Base-by-base conservation (phyloP, 208 protist species). In the Trypanosoma boissoni region DNA sequence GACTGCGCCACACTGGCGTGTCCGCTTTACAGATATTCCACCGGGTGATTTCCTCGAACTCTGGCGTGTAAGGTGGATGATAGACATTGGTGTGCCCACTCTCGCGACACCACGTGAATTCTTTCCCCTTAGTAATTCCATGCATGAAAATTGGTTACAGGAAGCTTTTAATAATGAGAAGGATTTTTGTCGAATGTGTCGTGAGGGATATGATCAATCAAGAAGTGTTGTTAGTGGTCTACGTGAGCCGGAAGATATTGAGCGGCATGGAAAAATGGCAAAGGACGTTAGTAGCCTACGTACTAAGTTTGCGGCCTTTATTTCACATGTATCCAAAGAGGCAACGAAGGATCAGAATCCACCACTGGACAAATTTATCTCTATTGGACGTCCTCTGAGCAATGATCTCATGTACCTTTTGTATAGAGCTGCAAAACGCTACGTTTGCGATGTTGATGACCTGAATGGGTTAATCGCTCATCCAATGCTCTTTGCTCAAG, bases 91-190 rank as follows among this genome's bases (percentile, higher is more conserved):
- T 24, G 57, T 20, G 26, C 63, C 43, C 23, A 44, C 57, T 39
- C 46, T 39, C 3, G 20, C 59, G n/a, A 20, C 16, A 0, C 53
- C 53, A 14, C 39, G 8, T 14, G n/a, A 12, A 1, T 6, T 39
- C 9, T 44, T 27, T 23, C 32, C 41, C 14, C 55, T 71, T 32
- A 81, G 64, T 36, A 84, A 78, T 53, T 63, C 67, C 14, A 48
- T 77, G 45, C 81, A 80, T 31, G 69, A 57, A 2, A 65, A 58
- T 4, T 91, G 77, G 79, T 39, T 74, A 46, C 49, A 26, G 2
- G 77, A 81, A 0, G 31, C 61, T 1, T 88, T 81, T 61, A 86
- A 72, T 62, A 6, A 64, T 39, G 87, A 94, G 34, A 66, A 62
- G 0, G 68, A 58, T 10, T 94, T 94, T 46, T 76, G 76, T 52